Percentiles rank a stretch among this genome's conserved stretches.
phyloP scores from a whole-genome alignment of 257 asterid species.

The Thymus quinquecostatus region DNA sequence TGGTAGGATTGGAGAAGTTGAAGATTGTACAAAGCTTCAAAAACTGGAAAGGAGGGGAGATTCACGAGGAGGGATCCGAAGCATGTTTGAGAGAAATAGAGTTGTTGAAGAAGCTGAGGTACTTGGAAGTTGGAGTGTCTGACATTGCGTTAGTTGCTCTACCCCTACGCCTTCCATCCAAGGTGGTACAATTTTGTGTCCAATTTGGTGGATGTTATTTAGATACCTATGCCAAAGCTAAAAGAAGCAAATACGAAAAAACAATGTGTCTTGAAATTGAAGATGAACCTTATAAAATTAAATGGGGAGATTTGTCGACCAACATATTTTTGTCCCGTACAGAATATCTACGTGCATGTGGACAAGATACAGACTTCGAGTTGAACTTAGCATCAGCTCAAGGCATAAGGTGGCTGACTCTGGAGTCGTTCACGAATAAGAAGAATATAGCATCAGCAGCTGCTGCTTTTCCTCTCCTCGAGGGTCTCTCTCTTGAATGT shows the following conservation, averaged over 20 bases:
- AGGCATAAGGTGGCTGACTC: neutral
- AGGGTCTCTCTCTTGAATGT: neutral
- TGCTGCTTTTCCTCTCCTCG: neutral
- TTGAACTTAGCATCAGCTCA: neutral
- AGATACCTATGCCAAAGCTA: too few relatives aligned
- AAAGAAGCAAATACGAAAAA: too few relatives aligned
- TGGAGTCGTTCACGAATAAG: neutral
- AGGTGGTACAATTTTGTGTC: neutral
- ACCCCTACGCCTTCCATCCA: neutral
- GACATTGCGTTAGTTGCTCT: neutral
- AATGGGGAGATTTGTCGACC: neutral
- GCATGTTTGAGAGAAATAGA: conserved; percentile 4
- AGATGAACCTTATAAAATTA: too few relatives aligned
- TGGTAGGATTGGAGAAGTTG: neutral
- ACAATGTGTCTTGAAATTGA: too few relatives aligned
- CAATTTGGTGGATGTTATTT: neutral
- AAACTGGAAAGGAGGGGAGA: conserved; percentile 11
- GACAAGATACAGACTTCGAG: too few relatives aligned
- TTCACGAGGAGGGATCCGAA: neutral
- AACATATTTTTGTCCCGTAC: neutral
- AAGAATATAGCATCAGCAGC: neutral
- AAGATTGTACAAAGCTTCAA: neutral
- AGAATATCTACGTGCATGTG: neutral
- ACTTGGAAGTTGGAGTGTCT: neutral
- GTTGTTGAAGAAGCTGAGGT: neutral